phyloP scores from a whole-genome alignment of 805 yeast genomes.

The Schizosaccharomyces osmophilus region DNA sequence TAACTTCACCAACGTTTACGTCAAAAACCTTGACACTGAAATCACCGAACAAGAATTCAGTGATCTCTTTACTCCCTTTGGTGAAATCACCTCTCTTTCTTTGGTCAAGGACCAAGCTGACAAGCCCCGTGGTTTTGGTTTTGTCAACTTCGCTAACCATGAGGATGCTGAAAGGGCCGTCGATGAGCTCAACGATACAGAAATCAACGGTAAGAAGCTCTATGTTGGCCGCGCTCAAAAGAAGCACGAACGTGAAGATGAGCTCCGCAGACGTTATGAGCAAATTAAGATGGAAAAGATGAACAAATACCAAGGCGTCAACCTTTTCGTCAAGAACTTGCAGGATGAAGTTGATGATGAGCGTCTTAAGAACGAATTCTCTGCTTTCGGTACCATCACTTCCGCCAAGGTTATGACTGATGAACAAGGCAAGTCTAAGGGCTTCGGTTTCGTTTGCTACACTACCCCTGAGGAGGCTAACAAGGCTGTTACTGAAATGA shows the following conservation, averaged over 20 bases:
- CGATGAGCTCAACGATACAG: conserved; percentile 70
- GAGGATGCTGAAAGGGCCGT: conserved; percentile 77
- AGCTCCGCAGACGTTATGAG: conserved; percentile 85
- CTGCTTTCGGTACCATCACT: conserved; percentile 82
- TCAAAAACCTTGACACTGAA: conserved; percentile 63
- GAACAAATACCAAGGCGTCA: conserved; percentile 89
- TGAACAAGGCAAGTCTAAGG: conserved; percentile 84
- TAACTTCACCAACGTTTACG: conserved; percentile 86
- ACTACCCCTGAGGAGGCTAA: conserved; percentile 96
- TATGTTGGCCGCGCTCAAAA: conserved; percentile 61
- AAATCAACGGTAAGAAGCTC: conserved; percentile 43
- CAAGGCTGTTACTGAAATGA: conserved; percentile 93
- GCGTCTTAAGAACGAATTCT: conserved; percentile 70
- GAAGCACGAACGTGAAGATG: conserved; percentile 92
- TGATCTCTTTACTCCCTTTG: conserved; percentile 46
- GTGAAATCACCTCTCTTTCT: conserved; percentile 61
- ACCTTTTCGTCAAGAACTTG: conserved; percentile 87
- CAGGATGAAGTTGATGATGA: conserved; percentile 85
- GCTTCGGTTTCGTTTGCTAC: conserved; percentile 96
- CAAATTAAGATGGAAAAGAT: conserved; percentile 73
- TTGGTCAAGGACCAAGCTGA: conserved; percentile 64
- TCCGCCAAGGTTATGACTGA: conserved; percentile 92
- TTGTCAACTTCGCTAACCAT: conserved; percentile 73
- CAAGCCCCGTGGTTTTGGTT: conserved; percentile 86
- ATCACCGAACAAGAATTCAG: conserved; percentile 29